Base-by-base conservation (phyloP, 164 flowering plant species). In the Sextonia rubra region DNA sequence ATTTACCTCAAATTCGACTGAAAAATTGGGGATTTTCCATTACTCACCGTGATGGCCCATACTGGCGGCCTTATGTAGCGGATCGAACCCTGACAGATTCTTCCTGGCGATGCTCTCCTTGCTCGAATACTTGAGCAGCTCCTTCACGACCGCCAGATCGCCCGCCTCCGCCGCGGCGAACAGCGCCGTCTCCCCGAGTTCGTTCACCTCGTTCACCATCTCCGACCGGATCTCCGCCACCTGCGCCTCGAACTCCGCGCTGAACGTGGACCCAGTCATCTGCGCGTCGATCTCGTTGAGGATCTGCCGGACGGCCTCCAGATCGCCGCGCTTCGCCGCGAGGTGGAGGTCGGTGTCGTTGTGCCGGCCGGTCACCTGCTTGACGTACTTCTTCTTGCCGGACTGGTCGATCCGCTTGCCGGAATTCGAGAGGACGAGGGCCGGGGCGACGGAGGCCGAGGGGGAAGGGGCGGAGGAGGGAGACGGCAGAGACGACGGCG, bases 281-380 rank as follows among this genome's bases (percentile, higher is more conserved):
- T 87, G 93, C 1, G 81, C 87, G 70, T 89, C 86, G 61, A 93
- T 87, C 25, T 87, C 95, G 15, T 69, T 79, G 3, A 93, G 77
- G 27, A 93, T 91, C 78, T 82, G 84, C 84, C 73, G 82, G 71
- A 92, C 87, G 1, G 86, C 89, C 1, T 73, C 76, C 72, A 85
- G 75, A 79, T 92, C 91, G 11, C 95, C 95, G 1, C 89, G 82
- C 74, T 87, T 84, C 9, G 92, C 93, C 0, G 95, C 93, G 76
- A 92, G 77, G 76, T 92, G 97, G 61, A 92, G 88, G 82, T 92
- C 95, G 0, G 97, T 89, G 77, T 92, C 97, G 68, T 92, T 89
- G 75, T 85, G 89, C 60, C 89, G 80, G 11, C 97, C 97, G 0
- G 93, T 92, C 74, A 92, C 97, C 77, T 92, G 95, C 81, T 85